Conservation (phyloP, 257 asterid species). For the Penstemon newberryi region DNA sequence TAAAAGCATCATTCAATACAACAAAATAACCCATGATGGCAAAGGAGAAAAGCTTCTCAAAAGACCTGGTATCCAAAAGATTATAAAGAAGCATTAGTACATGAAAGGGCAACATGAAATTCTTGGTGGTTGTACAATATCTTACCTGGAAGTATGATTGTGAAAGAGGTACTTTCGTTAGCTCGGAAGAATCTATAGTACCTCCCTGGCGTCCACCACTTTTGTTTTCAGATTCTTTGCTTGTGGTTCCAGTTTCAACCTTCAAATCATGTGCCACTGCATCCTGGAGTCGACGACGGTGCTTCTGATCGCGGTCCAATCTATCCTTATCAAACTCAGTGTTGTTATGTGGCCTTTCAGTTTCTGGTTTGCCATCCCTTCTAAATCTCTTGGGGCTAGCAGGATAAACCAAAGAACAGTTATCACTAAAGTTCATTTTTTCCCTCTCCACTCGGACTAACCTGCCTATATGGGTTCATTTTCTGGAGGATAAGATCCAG, state of each 20-base stretch:
- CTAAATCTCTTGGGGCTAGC: conserved; percentile 85
- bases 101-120: conserved; percentile 7
- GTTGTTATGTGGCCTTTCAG: conserved; percentile 44
- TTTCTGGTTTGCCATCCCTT: conserved; percentile 67
- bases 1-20: background rate
- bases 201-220: conserved; percentile 36
- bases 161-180: conserved; percentile 47
- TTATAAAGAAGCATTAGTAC: conserved; percentile 24
- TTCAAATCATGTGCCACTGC: conserved; percentile 42
- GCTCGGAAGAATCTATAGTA: conserved; percentile 44
- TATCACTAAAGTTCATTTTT: background rate
- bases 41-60: conserved; percentile 32
- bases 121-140: background rate
- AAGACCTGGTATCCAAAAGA: conserved; percentile 30
- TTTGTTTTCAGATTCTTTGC: conserved; percentile 44
- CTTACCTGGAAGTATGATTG: conserved; percentile 65
- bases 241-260: conserved; percentile 36
- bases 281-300: conserved; percentile 50
- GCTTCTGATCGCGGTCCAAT: conserved; percentile 45
- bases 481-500: no score
- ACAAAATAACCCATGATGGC: conserved; percentile 26
- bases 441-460: no score
- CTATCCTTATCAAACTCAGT: conserved; percentile 41
- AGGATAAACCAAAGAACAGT: conserved; percentile 29
- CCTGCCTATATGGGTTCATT: no score